Conservation (phyloP, 1,284 basidiomycete genomes). For the Hemileia vastatrix region DNA sequence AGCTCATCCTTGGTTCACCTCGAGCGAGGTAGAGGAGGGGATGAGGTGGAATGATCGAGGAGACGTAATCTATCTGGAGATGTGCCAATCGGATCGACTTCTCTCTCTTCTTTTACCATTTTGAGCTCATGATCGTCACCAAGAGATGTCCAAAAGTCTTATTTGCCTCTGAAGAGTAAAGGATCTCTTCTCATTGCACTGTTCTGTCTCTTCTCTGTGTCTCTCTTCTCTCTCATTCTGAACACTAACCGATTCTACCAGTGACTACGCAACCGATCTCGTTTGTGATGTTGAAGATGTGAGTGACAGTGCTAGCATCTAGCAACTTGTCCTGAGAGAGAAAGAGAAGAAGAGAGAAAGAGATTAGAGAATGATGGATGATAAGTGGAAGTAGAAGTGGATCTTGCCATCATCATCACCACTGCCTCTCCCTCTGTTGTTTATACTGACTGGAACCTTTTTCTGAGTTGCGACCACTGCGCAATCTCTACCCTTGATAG, state of each 20-base stretch:
- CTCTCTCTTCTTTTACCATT: too few relatives aligned
- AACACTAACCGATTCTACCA: constrained; percentile 32
- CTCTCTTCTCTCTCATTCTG: neutral
- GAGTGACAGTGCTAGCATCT: constrained; percentile 41
- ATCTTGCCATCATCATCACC: neutral
- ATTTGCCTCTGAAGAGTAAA: neutral
- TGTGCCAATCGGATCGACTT: too few relatives aligned
- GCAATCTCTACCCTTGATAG: constrained; percentile 40
- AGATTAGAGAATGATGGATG: neutral
- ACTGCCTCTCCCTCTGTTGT: neutral
- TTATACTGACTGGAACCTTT: constrained; percentile 34
- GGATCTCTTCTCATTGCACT: neutral
- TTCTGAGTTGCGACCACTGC: constrained; percentile 40
- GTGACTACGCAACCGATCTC: constrained; percentile 45
- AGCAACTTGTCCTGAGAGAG: constrained; percentile 38
- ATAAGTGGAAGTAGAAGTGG: too few relatives aligned
- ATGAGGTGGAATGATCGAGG: too few relatives aligned
- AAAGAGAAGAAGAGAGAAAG: neutral
- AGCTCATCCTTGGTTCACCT: too few relatives aligned
- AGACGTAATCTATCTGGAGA: too few relatives aligned
- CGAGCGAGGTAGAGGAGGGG: too few relatives aligned
- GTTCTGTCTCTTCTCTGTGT: neutral
- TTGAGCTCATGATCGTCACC: too few relatives aligned
- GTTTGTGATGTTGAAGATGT: constrained; percentile 42
- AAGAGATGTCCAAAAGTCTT: neutral